Percentiles rank a stretch among this genome's conserved stretches.
Conservation (phyloP, 2,329 filamentous ascomycete genomes). For the Pseudopithomyces maydicus region DNA sequence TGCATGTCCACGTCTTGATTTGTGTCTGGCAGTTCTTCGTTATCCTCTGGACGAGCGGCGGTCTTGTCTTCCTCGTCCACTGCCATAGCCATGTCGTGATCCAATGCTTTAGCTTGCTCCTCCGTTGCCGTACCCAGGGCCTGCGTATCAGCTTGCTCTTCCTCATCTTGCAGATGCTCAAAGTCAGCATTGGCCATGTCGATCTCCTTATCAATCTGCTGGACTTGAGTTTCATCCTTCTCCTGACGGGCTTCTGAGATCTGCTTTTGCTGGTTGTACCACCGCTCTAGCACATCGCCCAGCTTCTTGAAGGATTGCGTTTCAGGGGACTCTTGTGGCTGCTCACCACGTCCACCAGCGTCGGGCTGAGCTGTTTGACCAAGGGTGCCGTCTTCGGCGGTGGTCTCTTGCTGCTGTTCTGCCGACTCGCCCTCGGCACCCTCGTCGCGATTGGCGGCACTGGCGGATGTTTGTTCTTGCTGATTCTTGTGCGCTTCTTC, state of each 20-base stretch:
- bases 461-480: constrained; percentile 63
- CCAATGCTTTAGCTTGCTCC: constrained; percentile 83
- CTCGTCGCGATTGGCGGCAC: constrained; percentile 65
- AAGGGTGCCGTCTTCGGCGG: constrained; percentile 65
- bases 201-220: constrained; percentile 59
- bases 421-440: constrained; percentile 69
- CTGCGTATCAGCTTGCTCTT: constrained; percentile 82
- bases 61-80: constrained; percentile 57
- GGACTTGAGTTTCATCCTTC: constrained; percentile 58
- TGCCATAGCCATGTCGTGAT: constrained; percentile 88
- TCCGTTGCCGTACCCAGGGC: constrained; percentile 87
- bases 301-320: constrained; percentile 89
- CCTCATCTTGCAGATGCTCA: constrained; percentile 87
- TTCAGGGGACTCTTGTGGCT: constrained; percentile 49
- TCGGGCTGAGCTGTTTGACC: constrained; percentile 42
- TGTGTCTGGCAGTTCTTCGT: constrained; percentile 34
- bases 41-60: constrained; percentile 40
- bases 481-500: constrained; percentile 59
- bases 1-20: constrained; percentile 55
- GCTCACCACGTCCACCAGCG: constrained; percentile 43
- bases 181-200: constrained; percentile 84
- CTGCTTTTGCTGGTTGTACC: constrained; percentile 86
- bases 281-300: constrained; percentile 88
- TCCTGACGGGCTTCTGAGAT: constrained; percentile 59
- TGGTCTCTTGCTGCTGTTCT: constrained; percentile 66